Evolutionary conservation across 208 protist genomes (phyloP).

Genomic region (Borovskyia barvae): DNA sequence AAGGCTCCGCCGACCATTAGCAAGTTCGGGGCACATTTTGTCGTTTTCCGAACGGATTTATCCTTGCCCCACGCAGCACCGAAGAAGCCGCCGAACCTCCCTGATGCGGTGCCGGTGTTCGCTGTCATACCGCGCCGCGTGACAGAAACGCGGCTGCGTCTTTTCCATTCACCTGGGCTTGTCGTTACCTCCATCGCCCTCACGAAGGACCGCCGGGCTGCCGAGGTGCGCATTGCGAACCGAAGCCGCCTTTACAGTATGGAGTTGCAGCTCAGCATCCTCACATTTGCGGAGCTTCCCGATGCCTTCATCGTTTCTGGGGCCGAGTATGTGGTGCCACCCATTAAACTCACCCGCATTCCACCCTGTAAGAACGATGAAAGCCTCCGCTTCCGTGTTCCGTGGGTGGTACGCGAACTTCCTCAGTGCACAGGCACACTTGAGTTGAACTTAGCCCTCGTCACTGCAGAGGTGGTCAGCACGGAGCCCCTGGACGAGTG

Average conservation of each 20-base stretch:
- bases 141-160: constrained; percentile 76
- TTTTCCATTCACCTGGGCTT: constrained; percentile 74
- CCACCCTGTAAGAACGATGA: constrained; percentile 19
- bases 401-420: constrained; percentile 75
- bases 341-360: constrained; percentile 73
- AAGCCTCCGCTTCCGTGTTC: constrained; percentile 34
- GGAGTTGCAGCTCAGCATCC: constrained; percentile 61
- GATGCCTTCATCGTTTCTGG: constrained; percentile 71
- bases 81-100: constrained; percentile 59
- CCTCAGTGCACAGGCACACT: constrained; percentile 59
- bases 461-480: constrained; percentile 46
- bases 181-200: constrained; percentile 52
- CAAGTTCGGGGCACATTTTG: constrained; percentile 49
- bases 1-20: constrained; percentile 48
- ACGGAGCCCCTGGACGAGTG: constrained; percentile 80
- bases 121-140: constrained; percentile 84
- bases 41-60: constrained; percentile 78
- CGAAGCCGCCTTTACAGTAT: constrained; percentile 72
- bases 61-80: constrained; percentile 63
- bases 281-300: constrained; percentile 59
- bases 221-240: constrained; percentile 76
- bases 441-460: constrained; percentile 55
- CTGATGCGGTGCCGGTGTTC: constrained; percentile 81
- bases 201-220: constrained; percentile 64
- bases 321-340: constrained; percentile 77